Evolutionary conservation across 371 early-diverging fungal genomes (phyloP), one percentile per base, ranked within the genome.

Genomic region (Parasitella parasitica): DNA sequence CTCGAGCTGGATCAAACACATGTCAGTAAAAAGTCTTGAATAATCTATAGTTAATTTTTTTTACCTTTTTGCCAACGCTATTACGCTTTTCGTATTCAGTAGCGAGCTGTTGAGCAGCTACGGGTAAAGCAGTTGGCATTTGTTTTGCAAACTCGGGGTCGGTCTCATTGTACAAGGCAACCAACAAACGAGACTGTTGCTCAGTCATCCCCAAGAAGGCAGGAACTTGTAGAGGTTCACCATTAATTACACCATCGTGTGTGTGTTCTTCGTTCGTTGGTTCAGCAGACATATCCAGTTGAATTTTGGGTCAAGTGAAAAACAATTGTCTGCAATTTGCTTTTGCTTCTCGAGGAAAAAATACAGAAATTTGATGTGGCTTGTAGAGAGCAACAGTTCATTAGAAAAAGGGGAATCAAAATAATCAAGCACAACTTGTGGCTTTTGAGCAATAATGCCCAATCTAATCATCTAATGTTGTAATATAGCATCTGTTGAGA

Each of bases 91-190:
- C 79, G 51, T 75, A 81, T 46, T 84, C 86, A 55, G 67, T 71
- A 1, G 71, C 65, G 15, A 86, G 67, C 58, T 86, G 84, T 49
- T 78, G 76, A 6, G 84, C 80, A 55, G 84, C 84, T 30, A 78
- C 66, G 6, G 86, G 86, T 50, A 84, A 73, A n/a, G 84, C 77
- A 3, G 82, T 79, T 12, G 84, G 83, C 60, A 86, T 75, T 46
- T 78, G 68, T 28, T 82, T 73, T 16, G 82, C 86, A 56, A 86
- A 76, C 9, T 78, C 73, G 27, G 86, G 86, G 73, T 86, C 84
- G 18, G 82, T 75, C 54, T 83, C 83, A 39, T 81, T 79, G 69
- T 86, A 86, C 18, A 86, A 70, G 9, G 86, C 84, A 52, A 86
- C 71, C n/a, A 86, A 59, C 16, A 84, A 63, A 15, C 76, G 75